phyloP scores from a whole-genome alignment of 805 yeast genomes.

The Priceomyces melissophilus region DNA sequence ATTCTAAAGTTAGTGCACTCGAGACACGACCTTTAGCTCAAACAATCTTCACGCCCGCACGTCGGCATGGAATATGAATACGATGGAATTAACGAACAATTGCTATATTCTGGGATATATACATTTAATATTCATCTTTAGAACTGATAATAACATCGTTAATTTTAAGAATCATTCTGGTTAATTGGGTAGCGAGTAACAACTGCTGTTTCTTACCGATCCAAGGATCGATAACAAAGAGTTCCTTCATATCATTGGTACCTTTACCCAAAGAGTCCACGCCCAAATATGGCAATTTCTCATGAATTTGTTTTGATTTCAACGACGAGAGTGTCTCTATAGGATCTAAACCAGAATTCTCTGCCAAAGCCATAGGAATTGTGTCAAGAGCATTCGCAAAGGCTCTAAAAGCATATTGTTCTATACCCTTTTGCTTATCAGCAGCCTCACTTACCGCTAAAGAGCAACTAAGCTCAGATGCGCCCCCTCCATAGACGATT shows the following conservation, averaged over 20 bases:
- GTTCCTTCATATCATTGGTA: constrained; percentile 86
- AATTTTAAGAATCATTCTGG: constrained; percentile 96
- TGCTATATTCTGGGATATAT: constrained; percentile 1
- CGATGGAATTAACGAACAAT: background rate
- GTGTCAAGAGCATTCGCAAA: constrained; percentile 88
- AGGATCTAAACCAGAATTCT: constrained; percentile 93
- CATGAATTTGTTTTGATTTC: constrained; percentile 81
- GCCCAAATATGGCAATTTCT: constrained; percentile 69
- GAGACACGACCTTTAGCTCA: no score
- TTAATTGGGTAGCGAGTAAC: constrained; percentile 91
- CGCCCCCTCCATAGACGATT: constrained; percentile 99
- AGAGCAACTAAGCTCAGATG: constrained; percentile 93
- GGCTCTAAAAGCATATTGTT: constrained; percentile 96
- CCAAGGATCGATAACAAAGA: constrained; percentile 93
- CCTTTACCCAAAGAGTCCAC: constrained; percentile 92
- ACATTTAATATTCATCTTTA: constrained; percentile 58
- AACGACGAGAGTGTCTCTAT: constrained; percentile 83
- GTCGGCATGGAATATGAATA: no score
- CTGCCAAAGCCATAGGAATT: constrained; percentile 93
- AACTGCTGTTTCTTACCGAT: constrained; percentile 97
- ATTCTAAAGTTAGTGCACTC: no score
- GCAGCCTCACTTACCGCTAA: constrained; percentile 89
- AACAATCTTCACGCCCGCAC: no score
- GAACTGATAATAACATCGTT: constrained; percentile 94
- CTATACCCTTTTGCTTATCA: constrained; percentile 89